phyloP scores from a whole-genome alignment of 2,329 filamentous ascomycete genomes.

The Cordyceps javanica region DNA sequence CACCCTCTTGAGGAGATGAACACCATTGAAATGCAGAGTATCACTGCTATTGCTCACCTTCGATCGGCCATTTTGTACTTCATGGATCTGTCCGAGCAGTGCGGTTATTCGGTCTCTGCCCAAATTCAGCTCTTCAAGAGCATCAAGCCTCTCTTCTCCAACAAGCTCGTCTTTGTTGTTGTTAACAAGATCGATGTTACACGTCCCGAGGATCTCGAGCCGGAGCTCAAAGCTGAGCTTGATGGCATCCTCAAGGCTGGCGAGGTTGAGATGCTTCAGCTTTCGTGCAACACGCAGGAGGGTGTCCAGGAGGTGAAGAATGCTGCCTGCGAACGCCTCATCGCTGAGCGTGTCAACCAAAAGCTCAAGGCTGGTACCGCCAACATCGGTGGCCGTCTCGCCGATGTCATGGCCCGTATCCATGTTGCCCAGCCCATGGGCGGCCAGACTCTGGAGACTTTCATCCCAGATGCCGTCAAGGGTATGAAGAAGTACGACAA shows the following conservation, averaged over 20 bases:
- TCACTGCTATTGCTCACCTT: conserved; percentile 95
- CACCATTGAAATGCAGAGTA: conserved; percentile 97
- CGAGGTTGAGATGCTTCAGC: conserved; percentile 86
- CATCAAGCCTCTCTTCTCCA: conserved; percentile 93
- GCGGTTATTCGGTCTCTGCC: conserved; percentile 85
- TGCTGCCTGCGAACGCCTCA: conserved; percentile 83
- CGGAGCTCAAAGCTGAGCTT: conserved; percentile 70
- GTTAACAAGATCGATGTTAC: conserved; percentile 98
- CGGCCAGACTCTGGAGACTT: conserved; percentile 70
- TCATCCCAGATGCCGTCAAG: conserved; percentile 81
- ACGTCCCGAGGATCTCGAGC: conserved; percentile 78
- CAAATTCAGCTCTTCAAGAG: conserved; percentile 95
- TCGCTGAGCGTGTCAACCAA: conserved; percentile 88
- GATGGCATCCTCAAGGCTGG: conserved; percentile 75
- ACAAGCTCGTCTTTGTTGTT: conserved; percentile 94
- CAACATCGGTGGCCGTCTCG: conserved; percentile 72
- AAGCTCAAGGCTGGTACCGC: conserved; percentile 91
- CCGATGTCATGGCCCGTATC: conserved; percentile 87
- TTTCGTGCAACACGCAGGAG: conserved; percentile 92
- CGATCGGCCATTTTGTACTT: conserved; percentile 95
- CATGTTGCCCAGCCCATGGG: conserved; percentile 94
- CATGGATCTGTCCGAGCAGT: conserved; percentile 96
- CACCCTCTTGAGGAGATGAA: conserved; percentile 99
- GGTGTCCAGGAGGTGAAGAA: conserved; percentile 95
- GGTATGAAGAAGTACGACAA: conserved; percentile 84